These are phyloP conservation scores for Pezicula radicicola DNA, from an alignment of 2,329 filamentous ascomycete species.

Conservation along the genomic window DNA sequence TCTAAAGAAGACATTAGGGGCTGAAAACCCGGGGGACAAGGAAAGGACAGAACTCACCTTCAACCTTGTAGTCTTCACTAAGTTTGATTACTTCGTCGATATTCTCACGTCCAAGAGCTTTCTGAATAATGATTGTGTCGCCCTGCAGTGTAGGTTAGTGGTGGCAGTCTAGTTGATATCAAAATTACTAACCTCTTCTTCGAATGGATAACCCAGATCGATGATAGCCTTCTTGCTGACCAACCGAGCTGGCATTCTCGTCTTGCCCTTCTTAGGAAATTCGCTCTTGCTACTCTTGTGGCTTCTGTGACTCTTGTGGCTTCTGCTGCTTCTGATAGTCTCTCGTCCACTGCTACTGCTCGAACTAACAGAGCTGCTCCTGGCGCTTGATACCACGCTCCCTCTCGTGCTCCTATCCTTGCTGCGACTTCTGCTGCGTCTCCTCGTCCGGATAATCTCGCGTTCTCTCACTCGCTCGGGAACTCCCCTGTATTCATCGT, in stretches of 20 bases:
- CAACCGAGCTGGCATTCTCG: constrained; percentile 76
- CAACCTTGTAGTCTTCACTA: constrained; percentile 70
- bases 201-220: constrained; percentile 81
- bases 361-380: constrained; percentile 40
- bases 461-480: constrained; percentile 59
- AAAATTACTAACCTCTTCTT: constrained; percentile 67
- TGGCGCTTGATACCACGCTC: constrained; percentile 21
- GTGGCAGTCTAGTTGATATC: not conserved
- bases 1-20: constrained; percentile 11
- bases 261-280: constrained; percentile 84
- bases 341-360: constrained; percentile 41
- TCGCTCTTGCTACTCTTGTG: constrained; percentile 51
- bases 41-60: constrained; percentile 39
- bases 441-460: constrained; percentile 51
- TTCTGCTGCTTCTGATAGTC: constrained; percentile 39
- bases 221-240: constrained; percentile 79
- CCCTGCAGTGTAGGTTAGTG: constrained; percentile 52
- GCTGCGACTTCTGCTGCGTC: constrained; percentile 35
- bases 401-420: constrained; percentile 17
- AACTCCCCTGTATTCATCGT: constrained; percentile 67
- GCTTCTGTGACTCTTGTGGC: constrained; percentile 41
- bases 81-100: constrained; percentile 86
- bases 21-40: constrained; percentile 3
- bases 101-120: constrained; percentile 83
- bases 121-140: constrained; percentile 75